These are phyloP conservation scores for Vigna trinervia DNA, from an alignment of 306 rosid genomes.

Conservation along the genomic window DNA sequence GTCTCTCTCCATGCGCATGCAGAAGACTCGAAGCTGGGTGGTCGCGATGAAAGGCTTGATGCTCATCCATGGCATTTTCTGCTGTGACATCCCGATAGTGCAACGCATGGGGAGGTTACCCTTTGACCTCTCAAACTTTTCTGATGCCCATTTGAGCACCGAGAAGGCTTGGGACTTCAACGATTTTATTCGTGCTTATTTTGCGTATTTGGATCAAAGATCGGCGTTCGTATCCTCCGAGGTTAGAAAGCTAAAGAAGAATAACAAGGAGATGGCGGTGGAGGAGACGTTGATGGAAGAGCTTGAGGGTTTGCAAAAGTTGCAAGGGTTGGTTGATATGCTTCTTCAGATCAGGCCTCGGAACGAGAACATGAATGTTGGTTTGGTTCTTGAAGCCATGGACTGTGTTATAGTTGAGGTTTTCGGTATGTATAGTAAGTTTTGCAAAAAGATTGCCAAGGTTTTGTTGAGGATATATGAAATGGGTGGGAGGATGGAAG, in stretches of 20 bases:
- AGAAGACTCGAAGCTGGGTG: constrained; percentile 71
- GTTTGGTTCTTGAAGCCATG: constrained; percentile 80
- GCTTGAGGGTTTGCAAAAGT: constrained; percentile 52
- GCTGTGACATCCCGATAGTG: constrained; percentile 52
- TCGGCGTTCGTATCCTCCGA: constrained; percentile 47
- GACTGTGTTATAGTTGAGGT: constrained; percentile 70
- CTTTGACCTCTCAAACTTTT: constrained; percentile 70
- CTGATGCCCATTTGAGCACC: constrained; percentile 43
- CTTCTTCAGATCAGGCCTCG: constrained; percentile 63
- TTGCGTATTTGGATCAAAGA: constrained; percentile 63
- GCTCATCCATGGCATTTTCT: constrained; percentile 83
- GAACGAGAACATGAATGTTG: constrained; percentile 25
- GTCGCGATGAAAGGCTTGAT: constrained; percentile 89
- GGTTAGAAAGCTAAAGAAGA: not conserved
- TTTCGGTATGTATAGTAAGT: constrained; percentile 63
- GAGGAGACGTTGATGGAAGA: constrained; percentile 64
- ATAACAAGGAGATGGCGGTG: not conserved
- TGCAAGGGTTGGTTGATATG: constrained; percentile 65
- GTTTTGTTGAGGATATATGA: constrained; percentile 59
- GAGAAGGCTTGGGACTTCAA: constrained; percentile 50
- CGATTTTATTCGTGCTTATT: constrained; percentile 63
- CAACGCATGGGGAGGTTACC: constrained; percentile 71
- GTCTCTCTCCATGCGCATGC: constrained; percentile 63
- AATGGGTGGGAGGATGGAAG: constrained; percentile 58
- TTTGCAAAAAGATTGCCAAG: constrained; percentile 61